A percentile compares a stretch with the other conserved stretches of the same genome.
These are phyloP conservation scores for Ganoderma resinaceum DNA, from an alignment of 1,284 basidiomycete species.

Conservation along the genomic window DNA sequence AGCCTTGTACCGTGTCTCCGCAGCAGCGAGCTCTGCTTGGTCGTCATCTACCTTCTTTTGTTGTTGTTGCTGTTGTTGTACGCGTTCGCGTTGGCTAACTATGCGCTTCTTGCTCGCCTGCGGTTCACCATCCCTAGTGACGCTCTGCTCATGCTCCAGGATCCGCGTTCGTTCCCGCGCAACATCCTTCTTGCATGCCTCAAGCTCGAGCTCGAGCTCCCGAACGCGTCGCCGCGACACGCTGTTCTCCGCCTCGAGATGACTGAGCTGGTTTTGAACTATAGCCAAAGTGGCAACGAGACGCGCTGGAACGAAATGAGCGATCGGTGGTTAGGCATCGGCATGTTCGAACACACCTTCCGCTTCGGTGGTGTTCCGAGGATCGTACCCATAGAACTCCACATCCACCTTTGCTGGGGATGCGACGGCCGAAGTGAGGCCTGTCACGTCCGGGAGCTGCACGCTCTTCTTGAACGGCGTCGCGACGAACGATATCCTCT, in stretches of 20 bases:
- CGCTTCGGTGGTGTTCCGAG: slow-evolving; percentile 57
- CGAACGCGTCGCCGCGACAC: slow-evolving; percentile 78
- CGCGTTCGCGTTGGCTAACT: slow-evolving; percentile 14
- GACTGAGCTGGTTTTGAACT: slow-evolving; percentile 69
- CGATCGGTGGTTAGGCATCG: not conserved
- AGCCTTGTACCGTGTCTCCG: slow-evolving; percentile 61
- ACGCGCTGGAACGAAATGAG: slow-evolving; percentile 50
- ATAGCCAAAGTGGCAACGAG: slow-evolving; percentile 65
- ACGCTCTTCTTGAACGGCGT: slow-evolving; percentile 44
- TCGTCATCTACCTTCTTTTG: slow-evolving; percentile 30
- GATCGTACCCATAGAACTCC: slow-evolving; percentile 59
- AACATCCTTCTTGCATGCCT: slow-evolving; percentile 78
- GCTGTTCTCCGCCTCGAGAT: slow-evolving; percentile 82
- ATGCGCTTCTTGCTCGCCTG: slow-evolving; percentile 18
- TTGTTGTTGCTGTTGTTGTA: slow-evolving; percentile 22
- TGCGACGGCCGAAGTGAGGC: slow-evolving; percentile 75
- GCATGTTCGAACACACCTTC: slow-evolving; percentile 55
- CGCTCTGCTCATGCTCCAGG: slow-evolving; percentile 57
- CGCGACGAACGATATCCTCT: slow-evolving; percentile 13
- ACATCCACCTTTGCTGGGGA: slow-evolving; percentile 65
- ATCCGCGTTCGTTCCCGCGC: slow-evolving; percentile 68
- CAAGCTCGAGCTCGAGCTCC: slow-evolving; percentile 85
- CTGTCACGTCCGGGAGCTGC: slow-evolving; percentile 80
- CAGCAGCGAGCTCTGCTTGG: slow-evolving; percentile 30
- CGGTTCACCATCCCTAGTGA: slow-evolving; percentile 33